These are phyloP conservation scores for Volvox carteri DNA, from an alignment of 163 green algal genomes.

Conservation along the genomic window DNA sequence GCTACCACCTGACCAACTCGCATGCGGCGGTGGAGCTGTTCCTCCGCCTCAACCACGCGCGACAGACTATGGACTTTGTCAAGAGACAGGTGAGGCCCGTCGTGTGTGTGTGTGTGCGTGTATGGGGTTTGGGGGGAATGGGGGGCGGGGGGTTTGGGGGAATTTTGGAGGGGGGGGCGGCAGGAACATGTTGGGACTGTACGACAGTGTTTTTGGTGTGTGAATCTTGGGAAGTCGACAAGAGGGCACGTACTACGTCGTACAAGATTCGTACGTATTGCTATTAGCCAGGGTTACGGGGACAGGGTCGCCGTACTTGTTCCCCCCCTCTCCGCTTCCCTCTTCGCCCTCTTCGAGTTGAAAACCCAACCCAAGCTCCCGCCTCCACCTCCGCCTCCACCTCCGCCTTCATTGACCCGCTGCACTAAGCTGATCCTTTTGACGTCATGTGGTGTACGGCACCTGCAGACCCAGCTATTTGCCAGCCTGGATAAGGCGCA, in stretches of 20 bases:
- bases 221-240: too few relatives aligned
- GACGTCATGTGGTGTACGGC: too few relatives aligned
- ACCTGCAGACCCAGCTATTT: conserved; percentile 67
- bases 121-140: neutral
- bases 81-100: conserved; percentile 79
- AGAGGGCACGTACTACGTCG: too few relatives aligned
- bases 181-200: too few relatives aligned
- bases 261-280: too few relatives aligned
- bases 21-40: conserved; percentile 85
- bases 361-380: too few relatives aligned
- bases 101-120: neutral
- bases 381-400: too few relatives aligned
- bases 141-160: neutral
- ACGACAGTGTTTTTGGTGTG: too few relatives aligned
- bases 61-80: conserved; percentile 89
- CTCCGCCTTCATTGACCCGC: too few relatives aligned
- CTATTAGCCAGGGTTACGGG: too few relatives aligned
- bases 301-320: too few relatives aligned
- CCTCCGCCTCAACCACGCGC: conserved; percentile 83
- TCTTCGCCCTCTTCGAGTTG: neutral
- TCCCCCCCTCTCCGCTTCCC: neutral
- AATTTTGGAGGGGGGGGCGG: neutral
- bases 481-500: conserved; percentile 64
- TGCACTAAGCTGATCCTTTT: too few relatives aligned
- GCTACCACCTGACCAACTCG: conserved; percentile 66